Base-by-base conservation (phyloP, 768 basidiomycete species). In the Leccinellum albellum region DNA sequence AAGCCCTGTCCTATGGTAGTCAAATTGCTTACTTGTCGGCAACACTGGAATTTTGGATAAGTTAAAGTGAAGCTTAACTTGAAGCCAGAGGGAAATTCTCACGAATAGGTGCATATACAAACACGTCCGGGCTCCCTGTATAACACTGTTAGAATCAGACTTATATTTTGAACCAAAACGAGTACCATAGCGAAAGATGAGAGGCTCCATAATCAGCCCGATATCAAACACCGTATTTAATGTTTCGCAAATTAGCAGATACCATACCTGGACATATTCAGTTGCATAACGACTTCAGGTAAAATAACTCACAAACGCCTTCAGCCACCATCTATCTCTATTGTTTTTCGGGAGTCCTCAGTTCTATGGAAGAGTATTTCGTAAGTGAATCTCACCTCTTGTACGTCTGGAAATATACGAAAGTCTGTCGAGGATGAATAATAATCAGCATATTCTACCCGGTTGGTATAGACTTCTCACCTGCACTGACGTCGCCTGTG, bases 161-260 rank as follows among this genome's bases (percentile, higher is more conserved):
- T 12, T 28, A 6, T 15, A 10, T 15, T 3, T 0, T 3, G 15
- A 33, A 35, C 33, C 28, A 26, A 21, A 14, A 8, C 1, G n/a
- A 20, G 44, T 61, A 80, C 82, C 79, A 35, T 80, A 82, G 54
- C 76, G 70, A 17, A 68, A 64, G 33, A 83, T 75, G 26, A 83
- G 71, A 6, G 79, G 74, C 12, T 76, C 67, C 54, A 82, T 83
- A 14, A 82, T 60, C 59, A 81, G 79, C 2, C 74, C 60, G 23
- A 76, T 66, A 37, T 79, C 75, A 59, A 79, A 82, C 4, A 68
- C 61, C 3, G 77, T 73, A 58, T 81, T 82, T 26, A 77, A 61
- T 0, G 79, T 81, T 64, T 84, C 82, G 45, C 75, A 77, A 6
- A 79, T n/a, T 49, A 82, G 74, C 4, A 83, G 68, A 24, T 76